These are phyloP conservation scores for Boletus vermiculosoides DNA, from an alignment of 768 basidiomycete genomes.

Conservation along the genomic window DNA sequence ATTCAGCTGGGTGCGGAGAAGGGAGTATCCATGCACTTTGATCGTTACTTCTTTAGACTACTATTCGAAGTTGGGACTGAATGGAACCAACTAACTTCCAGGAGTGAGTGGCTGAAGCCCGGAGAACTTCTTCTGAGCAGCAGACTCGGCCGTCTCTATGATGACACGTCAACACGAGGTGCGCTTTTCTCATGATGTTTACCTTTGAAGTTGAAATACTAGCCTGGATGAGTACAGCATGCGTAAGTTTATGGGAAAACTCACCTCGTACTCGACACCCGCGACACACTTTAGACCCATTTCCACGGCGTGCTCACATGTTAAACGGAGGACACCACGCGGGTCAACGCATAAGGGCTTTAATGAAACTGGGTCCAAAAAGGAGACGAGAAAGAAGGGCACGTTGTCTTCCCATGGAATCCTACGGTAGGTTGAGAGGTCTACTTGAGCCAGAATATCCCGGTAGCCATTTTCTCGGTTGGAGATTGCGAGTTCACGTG, in stretches of 20 bases:
- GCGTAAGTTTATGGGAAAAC: slow-evolving; percentile 1
- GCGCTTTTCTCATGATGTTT: background rate
- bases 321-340: slow-evolving; percentile 69
- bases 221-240: slow-evolving; percentile 5
- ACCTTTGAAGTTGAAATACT: slow-evolving; percentile 95
- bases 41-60: slow-evolving; percentile 5
- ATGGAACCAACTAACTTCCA: slow-evolving; percentile 65
- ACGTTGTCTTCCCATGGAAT: slow-evolving; percentile 91
- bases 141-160: slow-evolving; percentile 75
- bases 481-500: slow-evolving; percentile 83
- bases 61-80: background rate
- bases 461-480: slow-evolving; percentile 91
- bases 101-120: slow-evolving; percentile 80
- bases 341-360: slow-evolving; percentile 81
- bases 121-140: slow-evolving; percentile 75
- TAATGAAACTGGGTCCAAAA: slow-evolving; percentile 83
- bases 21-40: slow-evolving; percentile 94
- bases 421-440: slow-evolving; percentile 82
- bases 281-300: slow-evolving; percentile 65
- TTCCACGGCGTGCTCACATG: slow-evolving; percentile 48
- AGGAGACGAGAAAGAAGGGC: slow-evolving; percentile 91
- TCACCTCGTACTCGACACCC: slow-evolving; percentile 93
- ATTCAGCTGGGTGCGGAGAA: slow-evolving; percentile 88
- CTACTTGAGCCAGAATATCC: slow-evolving; percentile 84
- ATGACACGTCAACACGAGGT: slow-evolving; percentile 8